These are phyloP conservation scores for Aspergillus sp. DNA, from an alignment of 2,329 filamentous ascomycete genomes.

Conservation along the genomic window DNA sequence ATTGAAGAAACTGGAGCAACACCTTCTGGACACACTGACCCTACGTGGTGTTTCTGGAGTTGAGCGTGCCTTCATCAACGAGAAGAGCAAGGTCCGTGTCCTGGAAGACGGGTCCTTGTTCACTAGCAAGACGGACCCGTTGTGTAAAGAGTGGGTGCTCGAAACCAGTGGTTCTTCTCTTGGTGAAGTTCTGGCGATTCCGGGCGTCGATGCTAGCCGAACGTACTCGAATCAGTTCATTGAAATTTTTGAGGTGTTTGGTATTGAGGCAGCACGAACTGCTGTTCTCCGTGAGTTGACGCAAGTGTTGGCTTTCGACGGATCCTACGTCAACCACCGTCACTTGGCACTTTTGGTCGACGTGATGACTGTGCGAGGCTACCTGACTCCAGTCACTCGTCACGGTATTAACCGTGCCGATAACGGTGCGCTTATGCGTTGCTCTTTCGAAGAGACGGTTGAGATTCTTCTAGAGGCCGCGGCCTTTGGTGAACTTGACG, in stretches of 20 bases:
- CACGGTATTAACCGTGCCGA: conserved; percentile 98
- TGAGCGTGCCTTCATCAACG: conserved; percentile 89
- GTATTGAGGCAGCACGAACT: conserved; percentile 89
- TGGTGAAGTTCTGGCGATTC: conserved; percentile 77
- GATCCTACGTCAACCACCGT: conserved; percentile 98
- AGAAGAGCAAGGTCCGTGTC: conserved; percentile 68
- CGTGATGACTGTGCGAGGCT: conserved; percentile 95
- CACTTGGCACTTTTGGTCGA: conserved; percentile 94
- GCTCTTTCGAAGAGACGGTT: conserved; percentile 98
- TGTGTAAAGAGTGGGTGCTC: conserved; percentile 90
- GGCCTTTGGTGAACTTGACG: conserved; percentile 90
- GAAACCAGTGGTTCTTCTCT: conserved; percentile 91
- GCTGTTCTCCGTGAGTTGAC: conserved; percentile 86
- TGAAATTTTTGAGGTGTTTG: conserved; percentile 90
- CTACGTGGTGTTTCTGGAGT: conserved; percentile 88
- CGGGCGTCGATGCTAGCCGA: conserved; percentile 80
- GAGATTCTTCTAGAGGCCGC: conserved; percentile 97
- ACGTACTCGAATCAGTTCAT: conserved; percentile 96
- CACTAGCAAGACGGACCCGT: conserved; percentile 69
- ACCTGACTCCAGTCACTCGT: conserved; percentile 92
- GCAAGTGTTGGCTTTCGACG: conserved; percentile 93
- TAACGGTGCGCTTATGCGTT: conserved; percentile 97
- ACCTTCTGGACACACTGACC: conserved; percentile 86
- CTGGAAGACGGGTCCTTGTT: conserved; percentile 70
- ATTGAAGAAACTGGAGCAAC: conserved; percentile 86